Evolutionary conservation across 2,329 filamentous ascomycete genomes (phyloP).

Genomic region (Alternaria sp.): DNA sequence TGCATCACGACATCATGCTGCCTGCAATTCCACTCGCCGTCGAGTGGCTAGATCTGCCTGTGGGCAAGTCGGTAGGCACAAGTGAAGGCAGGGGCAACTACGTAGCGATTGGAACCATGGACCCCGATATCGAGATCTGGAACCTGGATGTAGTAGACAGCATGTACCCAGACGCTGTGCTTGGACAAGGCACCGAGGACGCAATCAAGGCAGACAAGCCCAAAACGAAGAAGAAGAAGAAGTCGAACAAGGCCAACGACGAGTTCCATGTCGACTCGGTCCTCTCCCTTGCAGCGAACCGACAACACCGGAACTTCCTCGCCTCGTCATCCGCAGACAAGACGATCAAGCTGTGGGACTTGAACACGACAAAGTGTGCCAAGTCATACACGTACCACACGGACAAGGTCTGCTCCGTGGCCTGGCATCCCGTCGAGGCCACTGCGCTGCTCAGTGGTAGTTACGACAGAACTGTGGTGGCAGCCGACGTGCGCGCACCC

Average conservation of each 20-base stretch:
- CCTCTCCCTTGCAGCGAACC: constrained; percentile 88
- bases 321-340: constrained; percentile 96
- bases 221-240: constrained; percentile 90
- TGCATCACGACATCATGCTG: constrained; percentile 99
- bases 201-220: constrained; percentile 66
- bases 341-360: constrained; percentile 97
- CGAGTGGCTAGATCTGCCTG: constrained; percentile 94
- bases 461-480: constrained; percentile 92
- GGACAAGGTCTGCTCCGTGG: constrained; percentile 95
- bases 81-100: constrained; percentile 82
- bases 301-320: constrained; percentile 90
- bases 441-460: constrained; percentile 91
- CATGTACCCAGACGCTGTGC: constrained; percentile 97
- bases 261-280: constrained; percentile 94
- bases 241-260: constrained; percentile 86
- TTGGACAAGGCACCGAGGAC: constrained; percentile 71
- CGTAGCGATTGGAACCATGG: constrained; percentile 94
- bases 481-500: constrained; percentile 95
- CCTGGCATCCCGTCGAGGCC: constrained; percentile 88
- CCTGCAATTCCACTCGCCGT: constrained; percentile 94
- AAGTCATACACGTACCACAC: constrained; percentile 96
- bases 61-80: constrained; percentile 66
- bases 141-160: constrained; percentile 94
- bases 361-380: constrained; percentile 89
- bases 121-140: constrained; percentile 98